Evolutionary conservation across 31 red algal genomes (phyloP).

Genomic region (Asparagopsis taxiformis): DNA sequence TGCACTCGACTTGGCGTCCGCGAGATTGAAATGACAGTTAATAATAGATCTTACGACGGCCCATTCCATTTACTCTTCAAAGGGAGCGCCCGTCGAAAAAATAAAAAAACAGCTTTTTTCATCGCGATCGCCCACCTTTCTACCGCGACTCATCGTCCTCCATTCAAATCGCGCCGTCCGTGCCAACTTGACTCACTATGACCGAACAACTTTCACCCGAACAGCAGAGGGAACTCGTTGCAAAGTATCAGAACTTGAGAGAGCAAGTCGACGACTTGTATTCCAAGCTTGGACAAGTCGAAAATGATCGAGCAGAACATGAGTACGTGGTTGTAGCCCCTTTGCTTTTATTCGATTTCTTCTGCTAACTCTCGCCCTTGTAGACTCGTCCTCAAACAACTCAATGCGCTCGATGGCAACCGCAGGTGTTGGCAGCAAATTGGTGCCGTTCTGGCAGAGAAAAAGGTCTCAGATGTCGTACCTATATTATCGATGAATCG

Average conservation of each 20-base stretch:
- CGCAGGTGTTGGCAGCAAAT: slow-evolving; percentile 81
- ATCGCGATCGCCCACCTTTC: neutral
- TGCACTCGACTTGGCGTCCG: too few relatives aligned
- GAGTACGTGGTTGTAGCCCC: slow-evolving; percentile 6
- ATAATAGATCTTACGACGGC: too few relatives aligned
- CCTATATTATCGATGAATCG: slow-evolving; percentile 39
- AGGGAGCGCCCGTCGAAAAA: too few relatives aligned
- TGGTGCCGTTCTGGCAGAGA: slow-evolving; percentile 73
- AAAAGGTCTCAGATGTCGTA: slow-evolving; percentile 60
- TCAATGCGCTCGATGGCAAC: slow-evolving; percentile 31
- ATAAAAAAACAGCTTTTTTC: too few relatives aligned
- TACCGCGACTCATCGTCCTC: neutral
- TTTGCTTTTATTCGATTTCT: neutral
- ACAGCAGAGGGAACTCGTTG: slow-evolving; percentile 27
- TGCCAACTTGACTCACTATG: neutral
- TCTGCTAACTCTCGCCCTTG: neutral
- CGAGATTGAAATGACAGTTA: too few relatives aligned
- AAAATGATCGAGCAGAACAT: slow-evolving; percentile 57
- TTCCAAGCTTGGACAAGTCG: slow-evolving; percentile 48
- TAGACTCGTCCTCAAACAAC: slow-evolving; percentile 63
- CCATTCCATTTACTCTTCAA: too few relatives aligned
- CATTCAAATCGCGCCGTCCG: neutral
- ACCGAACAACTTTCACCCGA: slow-evolving; percentile 5
- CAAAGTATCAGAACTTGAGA: slow-evolving; percentile 37
- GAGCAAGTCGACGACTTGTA: slow-evolving; percentile 53